Base-by-base conservation (phyloP, 192 early-diverging fungal genomes). In the Podila epigama region DNA sequence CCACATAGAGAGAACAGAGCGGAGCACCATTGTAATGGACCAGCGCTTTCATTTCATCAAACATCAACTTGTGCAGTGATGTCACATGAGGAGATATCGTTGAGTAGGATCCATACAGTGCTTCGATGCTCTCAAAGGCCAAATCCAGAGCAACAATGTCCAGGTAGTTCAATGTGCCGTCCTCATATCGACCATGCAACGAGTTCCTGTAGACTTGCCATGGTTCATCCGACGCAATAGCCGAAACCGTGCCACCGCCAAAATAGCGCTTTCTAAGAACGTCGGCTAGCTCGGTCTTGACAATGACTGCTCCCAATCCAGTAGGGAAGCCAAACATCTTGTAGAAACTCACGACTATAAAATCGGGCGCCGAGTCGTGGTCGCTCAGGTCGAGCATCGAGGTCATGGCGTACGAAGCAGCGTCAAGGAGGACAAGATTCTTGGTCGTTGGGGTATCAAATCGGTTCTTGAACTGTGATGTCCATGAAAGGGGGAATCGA, bases 261-360 rank as follows among this genome's bases (percentile, higher is more conserved):
- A 92, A 92, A 64, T 91, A 93, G 3, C 69, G 29, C 66, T 91
- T 92, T 28, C 68, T 53, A 31, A 91, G 37, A 27, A 80, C 61
- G 25, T 69, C 58, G 2, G 67, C 65, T 34, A 87, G 61, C 56
- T 84, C 82, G 6, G 86, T 84, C 53, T 86, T 81, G 31, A 95
- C 69, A 13, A 96, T 73, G 40, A 96, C 83, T 5, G 85, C 92
- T 33, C 93, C 94, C 6, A 96, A 63, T 3, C 93, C 93, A 22
- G 92, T 94, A 8, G 94, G 94, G 50, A 89, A 90, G 11, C 94
- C 94, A 81, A 96, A 94, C 41, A 94, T 85, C 68, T 96, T 96
- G 87, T 96, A 95, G 78, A 96, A 93, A 7, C 92, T 93, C 36
- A 95, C 35, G 8, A 83, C 83, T 5, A 89, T 69, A 78, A 94